Evolutionary conservation across 2,329 filamentous ascomycete genomes (phyloP), one percentile per base, ranked within the genome.

Genomic region (Trichoderma koningii): DNA sequence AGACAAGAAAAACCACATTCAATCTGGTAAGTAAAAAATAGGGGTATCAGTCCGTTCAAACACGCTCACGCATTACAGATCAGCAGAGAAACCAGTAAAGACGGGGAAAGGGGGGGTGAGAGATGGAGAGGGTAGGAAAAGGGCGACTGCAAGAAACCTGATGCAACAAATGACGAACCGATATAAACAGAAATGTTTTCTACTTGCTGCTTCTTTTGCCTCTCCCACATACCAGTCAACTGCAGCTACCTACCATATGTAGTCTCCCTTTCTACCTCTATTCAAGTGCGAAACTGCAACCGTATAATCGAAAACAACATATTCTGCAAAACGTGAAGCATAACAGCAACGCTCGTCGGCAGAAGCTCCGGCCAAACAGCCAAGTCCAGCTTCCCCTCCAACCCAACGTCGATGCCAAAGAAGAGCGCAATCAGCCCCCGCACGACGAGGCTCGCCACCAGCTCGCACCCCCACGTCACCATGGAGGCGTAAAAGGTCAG

Each of bases 261-360:
- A 23, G 9, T 48, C n/a, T n/a, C 9, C 17, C 10, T 23, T 45
- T 26, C n/a, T 19, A 2, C 44, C 41, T 15, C 17, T 26, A 14
- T 61, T 64, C 47, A 66, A 21, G 59, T 55, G 19, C 66, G 79
- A 70, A 90, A 89, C 68, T 85, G 82, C 71, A 90, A 76, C 68
- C 87, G 82, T 42, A 89, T 84, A 70, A 90, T 89, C 52, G 85
- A 87, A 76, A 90, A 89, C 64, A 90, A 75, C 87, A 90, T 90
- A 73, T 89, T 90, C 76, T 90, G 87, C 75, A 89, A 72, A 57
- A 89, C 87, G 70, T 90, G 87, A 73, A 89, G 77, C 78, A 86
- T 86, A 23, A 89, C 87, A 23, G 85, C 85, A 21, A 88, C 84
- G 63, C 85, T 85, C 3, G 87, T 88, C 19, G 87, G 87, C 70